Evolutionary conservation across 176 grass and related monocot genomes (phyloP), one percentile per base, ranked within the genome.

Genomic region (Aegilops speltoides): DNA sequence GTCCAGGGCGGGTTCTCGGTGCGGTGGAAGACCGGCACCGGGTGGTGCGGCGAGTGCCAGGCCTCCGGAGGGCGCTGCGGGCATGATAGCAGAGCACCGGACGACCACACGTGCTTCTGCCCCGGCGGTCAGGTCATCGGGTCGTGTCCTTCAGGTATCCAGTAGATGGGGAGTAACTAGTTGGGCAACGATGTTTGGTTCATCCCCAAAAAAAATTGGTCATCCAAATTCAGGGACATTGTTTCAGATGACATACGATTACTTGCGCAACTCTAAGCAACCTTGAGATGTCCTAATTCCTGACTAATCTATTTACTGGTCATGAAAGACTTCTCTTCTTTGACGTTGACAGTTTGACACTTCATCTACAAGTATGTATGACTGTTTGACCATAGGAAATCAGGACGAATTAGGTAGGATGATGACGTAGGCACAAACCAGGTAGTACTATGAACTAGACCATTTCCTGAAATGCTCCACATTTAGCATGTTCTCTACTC

Each of bases 1-100:
- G 32, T 95, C 0, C 41, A 8, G 2, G 73, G 33, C 1, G 93
- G 93, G 1, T 95, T 92, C 79, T 26, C 69, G 22, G 37, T 84
- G 82, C 6, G 20, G 40, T 92, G 88, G 90, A 88, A 16, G 52
- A 75, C 26, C 3, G 90, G 93, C 13, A 16, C 3, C 1, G 85
- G 40, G 67, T 92, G 90, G 90, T 90, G 90, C 73, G 50, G 61
- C 13, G 88, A 84, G 1, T 95, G 82, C 33, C 4, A 31, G 40
- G 5, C 1, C 40, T 90, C 93, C 1, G 89, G 94, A 17, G 92
- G 94, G 17, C 4, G 15, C 5, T 94, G 94, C 77, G 88, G 94
- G 3, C 73, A 75, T 32, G 78, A 75, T 3, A 0, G 3, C 15
- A 77, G 31, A 22, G 72, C 80, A 23, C 34, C 50, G 33, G 6